Base-by-base conservation (phyloP, 305 asterid species). In the Euphrasia arctica region DNA sequence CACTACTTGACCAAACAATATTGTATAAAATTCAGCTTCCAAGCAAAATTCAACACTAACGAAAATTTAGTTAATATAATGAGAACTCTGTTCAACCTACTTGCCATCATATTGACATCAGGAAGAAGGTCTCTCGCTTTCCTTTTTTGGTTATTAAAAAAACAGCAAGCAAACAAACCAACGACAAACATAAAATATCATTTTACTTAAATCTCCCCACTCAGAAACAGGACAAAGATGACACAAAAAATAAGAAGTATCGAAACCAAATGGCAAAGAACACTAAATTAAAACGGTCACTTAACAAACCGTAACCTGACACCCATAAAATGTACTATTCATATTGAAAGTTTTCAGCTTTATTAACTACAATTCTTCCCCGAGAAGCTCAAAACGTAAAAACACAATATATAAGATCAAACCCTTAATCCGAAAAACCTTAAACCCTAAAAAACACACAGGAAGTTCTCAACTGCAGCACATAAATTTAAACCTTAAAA, bases 241-340 rank as follows among this genome's bases (percentile, higher is more conserved):
- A 0, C 13, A 43, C 36, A 43, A 47, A 47, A 47, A 9, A n/a
- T 14, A 47, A 32, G 36, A 32, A 45, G 14, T 47, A 47, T 47
- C 13, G 15, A n/a, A 45, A 4, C 36, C 36, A 32, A 3, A 32
- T 32, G 4, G 4, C 36, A 32, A 60, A 58, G 9, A 58, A 32
- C 34, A 28, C 10, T 31, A n/a, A 5, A 57, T 13, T n/a, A 29
- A 54, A 14, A 14, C 1, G 50, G 54, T 27, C 58, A 12, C 58
- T 68, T 12, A 14, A n/a, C 54, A 72, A 48, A 34, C 32, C 75
- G 65, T 43, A 50, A 69, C 69, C 74, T 22, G 74, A 74, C 72
- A 78, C 83, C 88, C 85, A 32, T 78, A 22, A 82, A 50, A 52
- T 12, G 13, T 25, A 25, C 27, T 45, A 4, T 15, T 5, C 27